Evolutionary conservation across 2,329 filamentous ascomycete species (phyloP).

Genomic region (Stachybotrys chartarum): DNA sequence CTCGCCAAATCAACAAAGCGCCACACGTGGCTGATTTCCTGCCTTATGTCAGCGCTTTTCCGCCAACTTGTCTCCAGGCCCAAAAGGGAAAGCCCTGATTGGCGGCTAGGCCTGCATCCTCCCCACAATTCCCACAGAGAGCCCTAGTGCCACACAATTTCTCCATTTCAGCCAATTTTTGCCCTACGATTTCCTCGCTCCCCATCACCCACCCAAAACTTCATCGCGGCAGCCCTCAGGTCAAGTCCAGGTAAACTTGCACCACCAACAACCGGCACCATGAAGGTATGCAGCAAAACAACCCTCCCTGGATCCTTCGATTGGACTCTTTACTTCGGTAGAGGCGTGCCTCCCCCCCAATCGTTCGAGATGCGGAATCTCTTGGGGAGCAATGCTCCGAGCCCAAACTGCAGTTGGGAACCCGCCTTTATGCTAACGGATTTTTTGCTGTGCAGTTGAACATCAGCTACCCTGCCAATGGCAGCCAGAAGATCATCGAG

Average conservation of each 20-base stretch:
- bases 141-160: constrained; percentile 37
- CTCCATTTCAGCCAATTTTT: constrained; percentile 29
- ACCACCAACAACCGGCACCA: constrained; percentile 38
- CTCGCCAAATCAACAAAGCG: no score
- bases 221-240: constrained; percentile 25
- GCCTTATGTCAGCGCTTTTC: no score
- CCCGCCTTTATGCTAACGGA: constrained; percentile 21
- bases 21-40: no score
- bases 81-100: neutral
- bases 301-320: no score
- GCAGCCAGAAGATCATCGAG: constrained; percentile 99
- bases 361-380: neutral
- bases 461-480: constrained; percentile 91
- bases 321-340: no score
- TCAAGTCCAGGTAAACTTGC: constrained; percentile 34
- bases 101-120: constrained; percentile 23
- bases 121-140: constrained; percentile 15
- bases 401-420: neutral
- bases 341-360: no score
- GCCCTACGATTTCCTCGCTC: constrained; percentile 9
- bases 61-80: no score
- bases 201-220: constrained; percentile 21
- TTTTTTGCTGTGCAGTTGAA: constrained; percentile 41
- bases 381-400: no score
- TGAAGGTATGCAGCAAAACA: constrained; percentile 32